Conservation (phyloP, 1,284 basidiomycete genomes). For the Athelia psychrophila region DNA sequence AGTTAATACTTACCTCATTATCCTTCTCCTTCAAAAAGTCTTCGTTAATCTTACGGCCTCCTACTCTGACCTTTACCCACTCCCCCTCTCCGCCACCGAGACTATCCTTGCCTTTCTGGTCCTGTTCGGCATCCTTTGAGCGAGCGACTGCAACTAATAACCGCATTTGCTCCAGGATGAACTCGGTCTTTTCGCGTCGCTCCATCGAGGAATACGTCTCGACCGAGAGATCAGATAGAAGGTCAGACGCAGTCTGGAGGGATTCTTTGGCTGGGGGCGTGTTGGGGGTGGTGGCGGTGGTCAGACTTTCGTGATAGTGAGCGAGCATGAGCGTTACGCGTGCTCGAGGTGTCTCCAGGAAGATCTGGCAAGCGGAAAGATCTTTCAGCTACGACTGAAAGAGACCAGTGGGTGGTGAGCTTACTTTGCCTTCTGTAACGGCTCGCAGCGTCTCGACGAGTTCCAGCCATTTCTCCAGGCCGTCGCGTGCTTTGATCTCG, state of each 20-base stretch:
- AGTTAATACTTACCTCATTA: slow-evolving; percentile 61
- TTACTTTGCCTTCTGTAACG: slow-evolving; percentile 95
- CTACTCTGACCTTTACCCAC: slow-evolving; percentile 91
- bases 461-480: slow-evolving; percentile 79
- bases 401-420: slow-evolving; percentile 3
- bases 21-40: slow-evolving; percentile 88
- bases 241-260: slow-evolving; percentile 81
- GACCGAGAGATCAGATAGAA: slow-evolving; percentile 94
- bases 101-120: slow-evolving; percentile 54
- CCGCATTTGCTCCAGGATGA: slow-evolving; percentile 98
- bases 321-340: slow-evolving; percentile 87
- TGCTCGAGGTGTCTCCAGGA: slow-evolving; percentile 95
- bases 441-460: slow-evolving; percentile 86
- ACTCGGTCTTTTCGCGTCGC: slow-evolving; percentile 96
- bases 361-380: slow-evolving; percentile 62
- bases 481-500: slow-evolving; percentile 65
- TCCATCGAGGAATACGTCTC: slow-evolving; percentile 99
- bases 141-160: slow-evolving; percentile 73
- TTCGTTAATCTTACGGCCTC: slow-evolving; percentile 93
- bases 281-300: slow-evolving; percentile 34
- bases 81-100: slow-evolving; percentile 75
- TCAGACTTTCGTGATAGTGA: slow-evolving; percentile 76
- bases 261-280: slow-evolving; percentile 56
- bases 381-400: slow-evolving; percentile 3
- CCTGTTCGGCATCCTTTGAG: slow-evolving; percentile 60